Base-by-base conservation (phyloP, 352 stramenopile species). In the Pythium chondricola region DNA sequence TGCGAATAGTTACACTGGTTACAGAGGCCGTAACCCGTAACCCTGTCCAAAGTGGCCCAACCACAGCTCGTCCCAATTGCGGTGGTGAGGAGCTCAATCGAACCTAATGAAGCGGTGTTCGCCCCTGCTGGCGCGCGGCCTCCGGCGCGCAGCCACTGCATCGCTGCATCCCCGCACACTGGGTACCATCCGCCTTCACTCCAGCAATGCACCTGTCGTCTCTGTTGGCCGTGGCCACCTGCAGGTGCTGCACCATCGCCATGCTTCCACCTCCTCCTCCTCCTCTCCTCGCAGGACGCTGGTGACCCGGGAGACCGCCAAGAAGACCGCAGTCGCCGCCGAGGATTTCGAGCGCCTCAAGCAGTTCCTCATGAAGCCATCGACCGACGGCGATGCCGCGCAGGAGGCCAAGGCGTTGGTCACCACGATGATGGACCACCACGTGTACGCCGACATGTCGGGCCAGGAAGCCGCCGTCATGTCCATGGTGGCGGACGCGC, bases 401-500 rank as follows among this genome's bases (percentile, higher is more conserved):
- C 45, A 64, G n/a, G 59, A 57, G 37, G 71, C 65, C 9, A 64
- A 60, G 43, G 58, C 66, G 30, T 72, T 84, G 32, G 72, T 89
- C 0, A 38, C 24, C 0, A 39, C 27, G 2, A 83, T 81, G 63
- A 72, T 90, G 69, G 44, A 69, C 20, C 61, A 48, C n/a, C 69
- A 86, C 52, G 63, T 88, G 33, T 75, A 86, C 51, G 61, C 75
- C 11, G 49, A 55, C 18, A 90, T 88, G 74, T 70, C 67, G 22
- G 79, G 79, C 6, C 72, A 85, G 52, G 79, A 90, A 29, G 73
- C 78, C 13, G 82, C 75, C 14, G 75, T 90, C 16, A 83, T 90
- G 71, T 71, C 77, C 52, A 90, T 90, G 78, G 69, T 88, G 18
- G 74, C 75, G 1, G 65, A 86, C 43, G 73, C 71, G 8, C 67